Evolutionary conservation across 257 asterid species (phyloP).

Genomic region (Jacaranda copaia): DNA sequence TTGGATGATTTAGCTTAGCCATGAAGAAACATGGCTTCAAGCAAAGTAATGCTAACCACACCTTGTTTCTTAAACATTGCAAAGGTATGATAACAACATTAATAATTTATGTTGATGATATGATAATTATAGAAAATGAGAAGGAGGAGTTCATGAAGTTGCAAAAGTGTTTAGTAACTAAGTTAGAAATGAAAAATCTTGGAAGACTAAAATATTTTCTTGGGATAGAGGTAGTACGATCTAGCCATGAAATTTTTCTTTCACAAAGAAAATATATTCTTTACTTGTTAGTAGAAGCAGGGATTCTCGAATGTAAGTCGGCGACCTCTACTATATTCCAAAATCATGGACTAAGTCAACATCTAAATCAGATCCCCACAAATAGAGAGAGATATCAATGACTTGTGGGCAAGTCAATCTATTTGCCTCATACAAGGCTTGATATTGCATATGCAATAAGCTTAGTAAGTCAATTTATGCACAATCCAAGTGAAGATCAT

Average conservation of each 20-base stretch:
- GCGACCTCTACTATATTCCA: not conserved
- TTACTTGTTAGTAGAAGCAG: not conserved
- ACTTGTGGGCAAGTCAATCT: not conserved
- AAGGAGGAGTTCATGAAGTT: not conserved
- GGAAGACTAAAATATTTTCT: not conserved
- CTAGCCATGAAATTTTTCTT: not conserved
- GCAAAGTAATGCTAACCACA: not conserved
- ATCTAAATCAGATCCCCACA: not conserved
- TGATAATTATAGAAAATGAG: not conserved
- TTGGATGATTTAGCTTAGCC: not conserved
- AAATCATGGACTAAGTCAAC: not conserved
- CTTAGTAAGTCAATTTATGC: not conserved
- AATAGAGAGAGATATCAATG: not conserved
- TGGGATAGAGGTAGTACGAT: not conserved
- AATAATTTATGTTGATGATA: not conserved
- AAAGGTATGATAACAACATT: not conserved
- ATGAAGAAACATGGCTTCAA: not conserved
- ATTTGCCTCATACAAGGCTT: not conserved
- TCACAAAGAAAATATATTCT: not conserved
- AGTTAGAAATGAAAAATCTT: not conserved
- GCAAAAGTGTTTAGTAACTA: not conserved
- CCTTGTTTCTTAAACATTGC: not conserved
- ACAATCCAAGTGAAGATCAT: not conserved
- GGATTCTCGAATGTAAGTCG: not conserved
- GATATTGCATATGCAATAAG: not conserved